These are phyloP conservation scores for Tieghemiomyces parasiticus DNA, from an alignment of 192 early-diverging fungal species.

Conservation along the genomic window DNA sequence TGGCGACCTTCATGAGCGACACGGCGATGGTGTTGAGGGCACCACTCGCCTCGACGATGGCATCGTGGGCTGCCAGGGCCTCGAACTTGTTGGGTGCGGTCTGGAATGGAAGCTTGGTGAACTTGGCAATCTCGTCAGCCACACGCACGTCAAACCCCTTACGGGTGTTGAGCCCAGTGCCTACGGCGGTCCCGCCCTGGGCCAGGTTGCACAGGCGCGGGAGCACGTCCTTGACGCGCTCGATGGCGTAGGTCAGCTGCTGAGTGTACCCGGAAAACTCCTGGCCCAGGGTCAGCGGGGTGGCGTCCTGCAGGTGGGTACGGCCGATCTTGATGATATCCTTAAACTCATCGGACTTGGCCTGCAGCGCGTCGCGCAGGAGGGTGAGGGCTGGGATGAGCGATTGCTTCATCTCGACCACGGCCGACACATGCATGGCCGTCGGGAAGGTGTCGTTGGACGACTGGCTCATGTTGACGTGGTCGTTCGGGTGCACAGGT, in stretches of 20 bases:
- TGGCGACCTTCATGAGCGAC: constrained; percentile 98
- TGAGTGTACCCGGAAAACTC: constrained; percentile 98
- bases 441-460: constrained; percentile 99
- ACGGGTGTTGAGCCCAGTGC: constrained; percentile 93
- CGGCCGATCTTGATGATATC: constrained; percentile 98
- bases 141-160: constrained; percentile 86
- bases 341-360: constrained; percentile 66
- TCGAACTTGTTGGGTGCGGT: constrained; percentile 99
- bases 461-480: constrained; percentile 97
- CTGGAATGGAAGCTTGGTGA: constrained; percentile 81
- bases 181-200: constrained; percentile 93
- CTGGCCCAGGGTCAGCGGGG: constrained; percentile 92
- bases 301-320: constrained; percentile 97
- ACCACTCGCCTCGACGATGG: constrained; percentile 91
- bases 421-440: constrained; percentile 98
- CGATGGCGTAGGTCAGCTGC: constrained; percentile 78
- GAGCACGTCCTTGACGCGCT: constrained; percentile 68
- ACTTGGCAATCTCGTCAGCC: constrained; percentile 71
- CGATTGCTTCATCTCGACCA: constrained; percentile 62
- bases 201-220: constrained; percentile 87
- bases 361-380: constrained; percentile 64
- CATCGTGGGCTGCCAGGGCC: constrained; percentile 96
- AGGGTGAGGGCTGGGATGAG: constrained; percentile 75
- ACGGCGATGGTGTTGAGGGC: constrained; percentile 89
- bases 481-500: constrained; percentile 98